Base-by-base conservation (phyloP, 208 protist genomes). In the Crithidia mellificae region DNA sequence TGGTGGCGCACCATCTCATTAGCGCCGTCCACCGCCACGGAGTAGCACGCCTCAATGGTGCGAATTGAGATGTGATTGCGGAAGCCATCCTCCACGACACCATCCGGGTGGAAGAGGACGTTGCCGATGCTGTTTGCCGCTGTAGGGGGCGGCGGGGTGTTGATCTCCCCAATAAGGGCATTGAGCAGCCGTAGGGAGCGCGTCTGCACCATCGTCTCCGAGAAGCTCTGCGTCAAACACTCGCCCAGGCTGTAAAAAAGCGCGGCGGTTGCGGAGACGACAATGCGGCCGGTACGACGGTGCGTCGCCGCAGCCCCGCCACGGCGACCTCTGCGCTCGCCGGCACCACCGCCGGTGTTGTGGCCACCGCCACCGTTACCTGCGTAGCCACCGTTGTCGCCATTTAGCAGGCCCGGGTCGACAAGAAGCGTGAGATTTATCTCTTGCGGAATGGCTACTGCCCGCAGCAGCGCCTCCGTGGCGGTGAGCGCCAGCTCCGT, bases 21-120 rank as follows among this genome's bases (percentile, higher is more conserved):
- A 22, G 52, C 67, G 12, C 67, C 75, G 5, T 74, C 64, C 38
- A 84, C 50, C 6, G 77, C 72, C 6, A 83, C 51, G 5, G 69
- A 57, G 66, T 80, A 85, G 65, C 74, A 83, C 20, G 78, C 76
- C 19, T 86, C 73, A 12, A 93, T 43, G 53, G 78, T 82, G 49
- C 78, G 75, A 0, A 78, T 74, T 12, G 87, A 70, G 30, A 65
- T 66, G 24, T 74, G 72, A 30, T 77, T 77, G 12, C 49, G 62
- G 41, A 90, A 84, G 27, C 50, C 72, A 44, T 64, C 32, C 29
- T 78, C 72, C 12, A 50, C 51, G 9, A 46, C n/a, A 5, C 43
- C 54, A n/a, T 57, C 50, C 4, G 51, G 36, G 52, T 20, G 63
- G 30, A 52, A 51, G 15, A 51, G n/a, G 11, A 59, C 52, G 19